These are phyloP conservation scores for Lichtheimia hyalospora DNA, from an alignment of 371 early-diverging fungal species.

Conservation along the genomic window DNA sequence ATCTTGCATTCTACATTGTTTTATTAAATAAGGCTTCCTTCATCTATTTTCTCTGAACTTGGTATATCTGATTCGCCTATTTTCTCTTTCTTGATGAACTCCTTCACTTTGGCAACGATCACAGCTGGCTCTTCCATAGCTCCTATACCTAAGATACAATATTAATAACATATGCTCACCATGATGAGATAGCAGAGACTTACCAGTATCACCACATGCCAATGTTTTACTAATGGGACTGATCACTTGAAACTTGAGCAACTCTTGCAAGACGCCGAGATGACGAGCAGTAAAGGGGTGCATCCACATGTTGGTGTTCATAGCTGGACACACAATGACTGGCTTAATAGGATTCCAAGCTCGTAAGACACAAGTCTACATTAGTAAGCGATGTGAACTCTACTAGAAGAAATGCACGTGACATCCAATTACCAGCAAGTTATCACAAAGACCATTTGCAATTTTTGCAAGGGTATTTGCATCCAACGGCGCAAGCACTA, in stretches of 20 bases:
- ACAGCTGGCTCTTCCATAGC: slow-evolving; percentile 26
- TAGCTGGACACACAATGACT: slow-evolving; percentile 88
- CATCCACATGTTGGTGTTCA: slow-evolving; percentile 98
- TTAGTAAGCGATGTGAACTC: background rate
- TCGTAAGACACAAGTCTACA: slow-evolving; percentile 84
- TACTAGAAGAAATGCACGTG: background rate
- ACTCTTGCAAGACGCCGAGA: slow-evolving; percentile 48
- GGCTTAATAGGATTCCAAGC: slow-evolving; percentile 86
- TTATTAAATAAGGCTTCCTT: background rate
- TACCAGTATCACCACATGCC: slow-evolving; percentile 93
- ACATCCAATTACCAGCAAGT: slow-evolving; percentile 67
- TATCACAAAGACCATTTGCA: slow-evolving; percentile 92
- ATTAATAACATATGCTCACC: background rate
- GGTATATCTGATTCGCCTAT: background rate
- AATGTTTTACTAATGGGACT: slow-evolving; percentile 83
- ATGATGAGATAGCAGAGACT: background rate
- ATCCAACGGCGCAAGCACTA: slow-evolving; percentile 89
- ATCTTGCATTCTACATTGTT: too few species aligned
- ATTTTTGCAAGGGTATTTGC: slow-evolving; percentile 95
- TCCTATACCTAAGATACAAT: slow-evolving; percentile 9
- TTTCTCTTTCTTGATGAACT: background rate
- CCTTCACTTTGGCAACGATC: slow-evolving; percentile 3
- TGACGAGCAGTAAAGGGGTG: slow-evolving; percentile 89
- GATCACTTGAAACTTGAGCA: slow-evolving; percentile 65
- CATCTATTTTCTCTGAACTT: background rate